phyloP scores from a whole-genome alignment of 306 rosid species.

The Inga oerstediana region DNA sequence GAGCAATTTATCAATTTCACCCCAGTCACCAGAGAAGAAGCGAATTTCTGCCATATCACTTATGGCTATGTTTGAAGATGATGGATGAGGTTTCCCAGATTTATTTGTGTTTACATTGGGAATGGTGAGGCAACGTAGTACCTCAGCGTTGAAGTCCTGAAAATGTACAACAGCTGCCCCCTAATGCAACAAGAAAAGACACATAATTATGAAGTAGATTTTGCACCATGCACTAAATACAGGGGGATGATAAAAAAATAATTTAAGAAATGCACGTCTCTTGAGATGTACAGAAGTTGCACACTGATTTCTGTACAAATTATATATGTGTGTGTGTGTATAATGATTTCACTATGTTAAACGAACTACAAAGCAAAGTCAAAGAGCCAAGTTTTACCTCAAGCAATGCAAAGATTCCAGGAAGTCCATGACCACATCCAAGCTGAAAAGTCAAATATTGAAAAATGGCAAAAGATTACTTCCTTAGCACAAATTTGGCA shows the following conservation, averaged over 20 bases:
- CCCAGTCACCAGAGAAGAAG: conserved; percentile 95
- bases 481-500: background rate
- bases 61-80: conserved; percentile 30
- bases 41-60: conserved; percentile 52
- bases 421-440: conserved; percentile 97
- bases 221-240: background rate
- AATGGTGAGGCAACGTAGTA: conserved; percentile 76
- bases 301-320: background rate
- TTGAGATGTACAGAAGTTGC: background rate
- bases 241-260: background rate
- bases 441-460: conserved; percentile 61
- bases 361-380: conserved; percentile 14
- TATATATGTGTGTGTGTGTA: background rate
- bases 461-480: conserved; percentile 16
- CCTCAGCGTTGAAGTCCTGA: conserved; percentile 95
- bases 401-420: conserved; percentile 84
- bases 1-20: conserved; percentile 77
- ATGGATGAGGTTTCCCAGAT: conserved; percentile 34
- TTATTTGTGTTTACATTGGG: conserved; percentile 73
- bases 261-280: background rate
- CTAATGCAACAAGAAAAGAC: conserved; percentile 44
- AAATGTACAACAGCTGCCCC: conserved; percentile 83
- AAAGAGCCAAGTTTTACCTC: conserved; percentile 51
- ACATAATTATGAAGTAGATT: background rate
- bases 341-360: background rate